Evolutionary conservation across 306 rosid genomes (phyloP).

Genomic region (Corylus heterophylla): DNA sequence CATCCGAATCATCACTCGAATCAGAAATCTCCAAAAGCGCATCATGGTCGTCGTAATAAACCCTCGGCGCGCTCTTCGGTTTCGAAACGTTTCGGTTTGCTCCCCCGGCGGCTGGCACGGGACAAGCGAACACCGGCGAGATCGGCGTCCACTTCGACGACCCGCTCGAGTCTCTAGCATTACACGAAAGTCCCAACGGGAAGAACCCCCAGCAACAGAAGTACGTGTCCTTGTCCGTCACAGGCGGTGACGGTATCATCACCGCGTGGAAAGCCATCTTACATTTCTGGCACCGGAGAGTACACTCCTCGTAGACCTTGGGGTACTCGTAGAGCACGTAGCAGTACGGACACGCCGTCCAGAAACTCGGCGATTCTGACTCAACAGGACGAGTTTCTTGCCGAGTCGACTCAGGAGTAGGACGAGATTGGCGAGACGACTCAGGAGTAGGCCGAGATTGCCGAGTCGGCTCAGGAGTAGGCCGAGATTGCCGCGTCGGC

Average conservation of each 20-base stretch:
- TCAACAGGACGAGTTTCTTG: slow-evolving; percentile 1
- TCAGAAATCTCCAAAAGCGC: slow-evolving; percentile 49
- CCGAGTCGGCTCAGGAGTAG: slow-evolving; percentile 6
- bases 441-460: not conserved
- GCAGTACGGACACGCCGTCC: slow-evolving; percentile 98
- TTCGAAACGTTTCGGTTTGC: not conserved
- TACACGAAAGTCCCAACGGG: slow-evolving; percentile 61
- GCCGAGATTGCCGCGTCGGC: not conserved
- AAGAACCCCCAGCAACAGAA: slow-evolving; percentile 80
- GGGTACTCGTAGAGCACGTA: slow-evolving; percentile 74
- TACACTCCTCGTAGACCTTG: slow-evolving; percentile 66
- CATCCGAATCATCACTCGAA: slow-evolving; percentile 62
- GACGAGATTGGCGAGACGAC: slow-evolving; percentile 7
- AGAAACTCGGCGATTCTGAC: slow-evolving; percentile 45
- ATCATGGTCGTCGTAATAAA: slow-evolving; percentile 47
- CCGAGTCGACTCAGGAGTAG: not conserved
- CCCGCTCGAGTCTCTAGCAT: slow-evolving; percentile 36
- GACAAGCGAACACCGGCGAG: slow-evolving; percentile 65
- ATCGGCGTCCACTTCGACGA: slow-evolving; percentile 68
- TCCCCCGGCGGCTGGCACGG: slow-evolving; percentile 33
- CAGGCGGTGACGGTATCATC: slow-evolving; percentile 56
- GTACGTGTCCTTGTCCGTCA: slow-evolving; percentile 36
- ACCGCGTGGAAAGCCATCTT: slow-evolving; percentile 69
- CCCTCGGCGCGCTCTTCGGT: slow-evolving; percentile 33
- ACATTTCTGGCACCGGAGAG: slow-evolving; percentile 81